Evolutionary conservation across 2,329 filamentous ascomycete genomes (phyloP), one percentile per base, ranked within the genome.

Genomic region (Paraphaeosphaeria minitans): DNA sequence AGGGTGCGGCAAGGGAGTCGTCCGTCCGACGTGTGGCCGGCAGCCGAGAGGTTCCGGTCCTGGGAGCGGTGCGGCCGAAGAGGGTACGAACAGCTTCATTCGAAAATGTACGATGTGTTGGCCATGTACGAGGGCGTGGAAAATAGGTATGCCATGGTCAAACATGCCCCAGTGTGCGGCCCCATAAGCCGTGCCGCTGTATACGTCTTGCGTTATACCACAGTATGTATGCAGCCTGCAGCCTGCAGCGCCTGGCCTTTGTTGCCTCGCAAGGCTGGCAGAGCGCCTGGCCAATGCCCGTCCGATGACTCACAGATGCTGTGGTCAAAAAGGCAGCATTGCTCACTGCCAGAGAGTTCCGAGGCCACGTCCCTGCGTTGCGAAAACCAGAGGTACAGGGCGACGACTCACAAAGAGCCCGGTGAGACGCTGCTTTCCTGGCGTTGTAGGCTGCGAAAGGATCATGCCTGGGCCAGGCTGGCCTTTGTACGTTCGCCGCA

Each of bases 401-500:
- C 51, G 51, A 45, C 51, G 51, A 53, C 51, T 53, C 51, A 53
- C 51, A 46, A 37, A 1, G 49, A 42, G 49, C 35, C 24, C 49
- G 13, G 49, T 42, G 49, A 52, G 41, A 41, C 51, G 27, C 35
- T 37, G 37, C 27, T 45, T 39, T 33, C 39, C 37, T 37, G 50
- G 29, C 49, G n/a, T 16, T 13, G 50, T 43, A 43, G 39, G 16
- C 43, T 48, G 62, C 56, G 49, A 57, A 56, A 53, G 57, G 60
- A 59, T 62, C 31, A 64, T 62, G 60, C 65, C 43, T 59, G 58
- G 60, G 53, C 42, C 41, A 54, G 51, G 48, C 31, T 31, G 48
- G 53, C 22, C 29, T 55, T 29, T 41, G 53, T 55, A 49, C 43
- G 19, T 48, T 39, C 33, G 43, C 41, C 16, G 39, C 22, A 16